These are phyloP conservation scores for Pezicula radicicola DNA, from an alignment of 2,329 filamentous ascomycete species.

Conservation along the genomic window DNA sequence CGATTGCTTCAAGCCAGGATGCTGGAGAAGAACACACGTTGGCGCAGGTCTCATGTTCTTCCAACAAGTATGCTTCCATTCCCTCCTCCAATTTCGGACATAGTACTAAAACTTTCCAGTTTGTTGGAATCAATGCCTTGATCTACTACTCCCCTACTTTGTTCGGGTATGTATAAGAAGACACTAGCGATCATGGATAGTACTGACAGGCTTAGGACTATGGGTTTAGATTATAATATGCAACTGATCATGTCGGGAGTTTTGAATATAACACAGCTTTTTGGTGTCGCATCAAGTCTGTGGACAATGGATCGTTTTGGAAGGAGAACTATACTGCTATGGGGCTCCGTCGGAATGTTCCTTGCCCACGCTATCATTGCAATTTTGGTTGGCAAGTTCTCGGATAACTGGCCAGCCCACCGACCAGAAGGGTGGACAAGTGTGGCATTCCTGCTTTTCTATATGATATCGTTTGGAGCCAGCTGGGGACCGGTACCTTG, in stretches of 20 bases:
- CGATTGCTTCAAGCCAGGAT: constrained; percentile 47
- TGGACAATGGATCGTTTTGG: constrained; percentile 45
- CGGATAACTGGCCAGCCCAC: constrained; percentile 45
- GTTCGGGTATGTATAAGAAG: constrained; percentile 34
- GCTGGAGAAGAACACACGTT: constrained; percentile 46
- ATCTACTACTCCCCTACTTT: constrained; percentile 62
- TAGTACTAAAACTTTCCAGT: constrained; percentile 34
- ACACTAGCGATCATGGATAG: no score
- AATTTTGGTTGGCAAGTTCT: constrained; percentile 49
- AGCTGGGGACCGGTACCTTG: constrained; percentile 19
- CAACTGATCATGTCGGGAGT: constrained; percentile 50
- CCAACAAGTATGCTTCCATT: constrained; percentile 17
- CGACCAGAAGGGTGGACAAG: constrained; percentile 49
- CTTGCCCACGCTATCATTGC: constrained; percentile 47
- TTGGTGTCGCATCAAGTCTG: constrained; percentile 41
- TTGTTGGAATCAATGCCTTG: constrained; percentile 51
- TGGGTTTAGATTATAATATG: constrained; percentile 41
- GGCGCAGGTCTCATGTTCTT: constrained; percentile 54
- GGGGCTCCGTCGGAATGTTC: constrained; percentile 41
- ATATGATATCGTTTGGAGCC: constrained; percentile 54
- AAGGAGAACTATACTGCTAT: constrained; percentile 40
- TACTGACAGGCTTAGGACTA: constrained; percentile 21
- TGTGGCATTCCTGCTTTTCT: constrained; percentile 53
- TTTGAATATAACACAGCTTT: constrained; percentile 46
- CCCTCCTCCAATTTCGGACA: neutral